Conservation (phyloP, 2,329 filamentous ascomycete species). For the Grosmannia serpens region DNA sequence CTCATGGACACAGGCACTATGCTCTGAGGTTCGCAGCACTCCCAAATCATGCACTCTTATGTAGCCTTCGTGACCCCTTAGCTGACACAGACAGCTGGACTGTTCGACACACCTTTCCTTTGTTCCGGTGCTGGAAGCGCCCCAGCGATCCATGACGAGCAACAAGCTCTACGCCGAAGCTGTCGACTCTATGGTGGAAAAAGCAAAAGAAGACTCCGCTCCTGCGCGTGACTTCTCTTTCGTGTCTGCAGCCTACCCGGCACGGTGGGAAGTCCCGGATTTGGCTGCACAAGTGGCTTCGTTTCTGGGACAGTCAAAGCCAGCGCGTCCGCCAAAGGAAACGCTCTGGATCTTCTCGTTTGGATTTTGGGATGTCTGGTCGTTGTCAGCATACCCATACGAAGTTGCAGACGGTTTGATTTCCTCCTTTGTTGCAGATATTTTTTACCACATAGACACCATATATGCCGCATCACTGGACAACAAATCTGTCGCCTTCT, state of each 20-base stretch:
- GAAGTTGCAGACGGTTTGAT: slow-evolving; percentile 24
- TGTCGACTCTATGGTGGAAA: slow-evolving; percentile 20
- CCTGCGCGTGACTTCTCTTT: slow-evolving; percentile 33
- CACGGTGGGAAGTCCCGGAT: slow-evolving; percentile 26
- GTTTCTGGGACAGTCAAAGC: slow-evolving; percentile 30
- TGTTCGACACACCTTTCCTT: slow-evolving; percentile 36
- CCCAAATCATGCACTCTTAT: neutral
- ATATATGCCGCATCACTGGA: slow-evolving; percentile 33
- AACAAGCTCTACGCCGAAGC: slow-evolving; percentile 42
- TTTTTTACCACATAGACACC: slow-evolving; percentile 35
- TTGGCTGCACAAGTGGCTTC: slow-evolving; percentile 30
- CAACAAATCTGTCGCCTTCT: slow-evolving; percentile 31
- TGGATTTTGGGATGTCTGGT: slow-evolving; percentile 45
- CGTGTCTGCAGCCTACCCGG: slow-evolving; percentile 29
- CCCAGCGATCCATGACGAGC: slow-evolving; percentile 31
- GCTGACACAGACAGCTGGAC: slow-evolving; percentile 23
- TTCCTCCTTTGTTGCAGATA: slow-evolving; percentile 22
- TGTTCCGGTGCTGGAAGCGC: slow-evolving; percentile 21
- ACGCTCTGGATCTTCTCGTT: slow-evolving; percentile 42
- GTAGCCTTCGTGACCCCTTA: neutral
- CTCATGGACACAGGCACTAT: slow-evolving; percentile 38
- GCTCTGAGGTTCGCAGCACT: slow-evolving; percentile 28
- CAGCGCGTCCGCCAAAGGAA: slow-evolving; percentile 25
- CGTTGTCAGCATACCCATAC: slow-evolving; percentile 34
- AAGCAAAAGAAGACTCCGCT: slow-evolving; percentile 19